Base-by-base conservation (phyloP, 2,329 filamentous ascomycete genomes). In the Neofusicoccum ribis region DNA sequence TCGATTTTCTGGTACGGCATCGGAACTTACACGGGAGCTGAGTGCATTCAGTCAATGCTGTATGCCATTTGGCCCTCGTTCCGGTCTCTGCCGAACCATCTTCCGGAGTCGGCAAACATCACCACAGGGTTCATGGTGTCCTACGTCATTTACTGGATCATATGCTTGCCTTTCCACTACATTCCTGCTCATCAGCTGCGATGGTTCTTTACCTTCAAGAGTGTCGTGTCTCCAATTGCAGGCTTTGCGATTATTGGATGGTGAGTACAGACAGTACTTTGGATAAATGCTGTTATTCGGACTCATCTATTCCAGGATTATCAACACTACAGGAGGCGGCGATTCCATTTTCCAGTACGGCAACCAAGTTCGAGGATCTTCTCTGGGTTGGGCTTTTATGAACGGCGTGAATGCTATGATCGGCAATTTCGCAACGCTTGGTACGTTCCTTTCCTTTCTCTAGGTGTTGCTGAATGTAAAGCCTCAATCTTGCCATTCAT, bases 1-100 rank as follows among this genome's bases (percentile, higher is more conserved):
- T 74, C 73, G 20, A 71, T 77, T 12, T 76, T 78, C 67, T 78
- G 76, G 75, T 74, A 72, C 54, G 72, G 72, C 2, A 73, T 74
- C 54, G 70, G 70, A 7, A 73, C 72, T 34, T 73, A 73, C 50
- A 73, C 70, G 31, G 72, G 73, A 15, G 72, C 72, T 5, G 69
- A 72, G 31, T 72, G 71, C 64, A 64, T 75, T 23, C 58, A 68
- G 58, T 67, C 70, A 0, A 73, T 74, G 50, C 67, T 76, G 37
- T 67, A 69, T 37, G 72, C 72, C 0, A 66, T 68, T 51, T 72
- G 65, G 69, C 70, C 69, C 4, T 58, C 61, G 11, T 71, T 70
- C 37, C 44, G 44, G n/a, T 41, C 46, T 15, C 20, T 70, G 11
- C 56, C 39, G 7, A 70, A 70, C 59, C 46, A 49, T 11, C 56